Evolutionary conservation across 108 stramenopile genomes (phyloP).

Genomic region (Schizochytrium sp.): DNA sequence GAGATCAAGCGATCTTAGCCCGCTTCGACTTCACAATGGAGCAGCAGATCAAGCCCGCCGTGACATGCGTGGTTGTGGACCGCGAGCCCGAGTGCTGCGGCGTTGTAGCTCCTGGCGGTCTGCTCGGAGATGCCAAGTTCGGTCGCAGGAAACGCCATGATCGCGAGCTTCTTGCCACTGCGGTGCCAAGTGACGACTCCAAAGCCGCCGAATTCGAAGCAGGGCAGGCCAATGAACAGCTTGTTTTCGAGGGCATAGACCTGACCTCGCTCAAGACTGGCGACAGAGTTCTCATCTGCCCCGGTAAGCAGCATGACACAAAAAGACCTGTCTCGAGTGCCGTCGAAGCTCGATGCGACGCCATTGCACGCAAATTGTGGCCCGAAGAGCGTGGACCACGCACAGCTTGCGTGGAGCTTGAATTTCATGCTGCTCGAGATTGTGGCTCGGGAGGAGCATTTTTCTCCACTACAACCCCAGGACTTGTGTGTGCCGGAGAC

Average conservation of each 20-base stretch:
- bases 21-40: no score
- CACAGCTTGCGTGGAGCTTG: slow-evolving; percentile 6
- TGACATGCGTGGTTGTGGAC: slow-evolving; percentile 35
- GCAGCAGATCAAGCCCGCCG: background rate
- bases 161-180: slow-evolving; percentile 22
- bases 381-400: slow-evolving; percentile 4
- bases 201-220: background rate
- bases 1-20: no score
- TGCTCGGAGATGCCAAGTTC: slow-evolving; percentile 62
- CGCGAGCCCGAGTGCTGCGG: slow-evolving; percentile 47
- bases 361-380: slow-evolving; percentile 27
- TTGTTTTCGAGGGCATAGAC: slow-evolving; percentile 9
- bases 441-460: slow-evolving; percentile 1
- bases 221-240: slow-evolving; percentile 32
- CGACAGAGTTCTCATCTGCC: slow-evolving; percentile 7
- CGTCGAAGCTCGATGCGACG: slow-evolving; percentile 15
- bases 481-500: slow-evolving; percentile 25
- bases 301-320: background rate
- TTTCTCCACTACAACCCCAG: background rate
- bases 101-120: slow-evolving; percentile 15
- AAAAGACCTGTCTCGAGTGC: background rate
- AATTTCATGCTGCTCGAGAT: slow-evolving; percentile 23
- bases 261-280: slow-evolving; percentile 4
- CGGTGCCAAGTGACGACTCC: background rate
- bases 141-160: slow-evolving; percentile 12